A percentile compares a stretch with the other conserved stretches of the same genome.
phyloP scores from a whole-genome alignment of 2,329 filamentous ascomycete species.

The Septoria linicola region DNA sequence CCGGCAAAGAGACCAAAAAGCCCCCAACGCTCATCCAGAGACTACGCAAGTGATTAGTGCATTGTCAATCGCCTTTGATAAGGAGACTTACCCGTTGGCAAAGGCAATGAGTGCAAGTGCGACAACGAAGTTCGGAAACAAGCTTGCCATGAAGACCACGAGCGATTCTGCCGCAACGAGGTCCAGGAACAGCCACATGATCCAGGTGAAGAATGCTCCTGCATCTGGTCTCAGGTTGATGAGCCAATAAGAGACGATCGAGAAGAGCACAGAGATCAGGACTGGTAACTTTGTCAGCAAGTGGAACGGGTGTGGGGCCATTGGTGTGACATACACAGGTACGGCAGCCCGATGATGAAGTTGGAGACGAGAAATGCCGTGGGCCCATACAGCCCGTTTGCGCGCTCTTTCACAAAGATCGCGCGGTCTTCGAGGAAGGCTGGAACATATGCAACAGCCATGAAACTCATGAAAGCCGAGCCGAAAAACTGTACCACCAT shows the following conservation, averaged over 20 bases:
- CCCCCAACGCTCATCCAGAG: conserved; percentile 86
- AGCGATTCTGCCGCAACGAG: conserved; percentile 78
- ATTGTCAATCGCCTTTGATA: neutral
- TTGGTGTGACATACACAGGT: conserved; percentile 53
- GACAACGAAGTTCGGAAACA: conserved; percentile 79
- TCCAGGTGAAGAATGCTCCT: conserved; percentile 69
- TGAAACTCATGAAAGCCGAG: conserved; percentile 54
- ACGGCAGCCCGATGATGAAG: conserved; percentile 78
- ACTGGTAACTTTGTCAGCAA: conserved; percentile 42
- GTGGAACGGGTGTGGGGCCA: neutral
- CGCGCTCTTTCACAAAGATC: conserved; percentile 72
- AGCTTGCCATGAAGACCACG: conserved; percentile 70
- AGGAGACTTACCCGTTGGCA: conserved; percentile 61
- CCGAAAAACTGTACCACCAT: conserved; percentile 46
- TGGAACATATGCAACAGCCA: conserved; percentile 75
- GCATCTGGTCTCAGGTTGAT: conserved; percentile 67
- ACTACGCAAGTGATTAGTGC: conserved; percentile 12
- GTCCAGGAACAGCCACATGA: conserved; percentile 83
- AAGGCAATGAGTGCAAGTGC: conserved; percentile 78
- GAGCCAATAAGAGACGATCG: conserved; percentile 74
- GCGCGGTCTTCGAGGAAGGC: conserved; percentile 76
- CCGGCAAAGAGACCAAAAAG: conserved; percentile 71
- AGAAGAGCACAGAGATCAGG: conserved; percentile 73
- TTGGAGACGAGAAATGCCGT: conserved; percentile 73
- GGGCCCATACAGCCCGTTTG: conserved; percentile 77